Conservation (phyloP, 768 basidiomycete species). For the Mycena venus region DNA sequence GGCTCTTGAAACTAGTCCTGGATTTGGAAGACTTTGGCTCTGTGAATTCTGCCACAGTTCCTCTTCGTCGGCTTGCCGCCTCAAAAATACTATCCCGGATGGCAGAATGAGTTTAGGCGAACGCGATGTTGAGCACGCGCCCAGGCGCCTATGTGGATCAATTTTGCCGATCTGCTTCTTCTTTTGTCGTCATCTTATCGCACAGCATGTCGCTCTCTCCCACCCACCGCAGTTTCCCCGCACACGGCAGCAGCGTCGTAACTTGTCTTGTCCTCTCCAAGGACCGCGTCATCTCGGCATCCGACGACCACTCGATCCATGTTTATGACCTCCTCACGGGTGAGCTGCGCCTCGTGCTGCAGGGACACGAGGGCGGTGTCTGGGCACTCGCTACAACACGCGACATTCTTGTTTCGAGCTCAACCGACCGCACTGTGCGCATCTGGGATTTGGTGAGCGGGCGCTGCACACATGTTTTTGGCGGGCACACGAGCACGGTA, state of each 20-base stretch:
- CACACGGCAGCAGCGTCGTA: slow-evolving; percentile 91
- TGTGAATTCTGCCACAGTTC: too few species aligned
- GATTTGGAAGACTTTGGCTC: too few species aligned
- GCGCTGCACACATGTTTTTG: too few species aligned
- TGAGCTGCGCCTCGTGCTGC: slow-evolving; percentile 77
- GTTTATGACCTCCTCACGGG: slow-evolving; percentile 93
- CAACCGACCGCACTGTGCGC: slow-evolving; percentile 92
- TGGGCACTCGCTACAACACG: slow-evolving; percentile 97
- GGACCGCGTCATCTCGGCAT: slow-evolving; percentile 95
- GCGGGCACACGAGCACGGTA: slow-evolving; percentile 96
- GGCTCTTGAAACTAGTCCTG: too few species aligned
- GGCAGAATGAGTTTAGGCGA: too few species aligned
- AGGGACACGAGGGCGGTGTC: slow-evolving; percentile 95
- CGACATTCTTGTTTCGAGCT: slow-evolving; percentile 91
- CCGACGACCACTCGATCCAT: slow-evolving; percentile 96
- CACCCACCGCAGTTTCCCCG: slow-evolving; percentile 88
- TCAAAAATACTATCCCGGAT: too few species aligned
- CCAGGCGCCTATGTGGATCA: too few species aligned
- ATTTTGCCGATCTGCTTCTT: too few species aligned
- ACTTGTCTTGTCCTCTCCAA: slow-evolving; percentile 96
- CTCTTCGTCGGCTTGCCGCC: too few species aligned
- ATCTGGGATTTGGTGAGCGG: slow-evolving; percentile 90
- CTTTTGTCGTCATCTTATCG: too few species aligned
- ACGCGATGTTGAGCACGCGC: too few species aligned
- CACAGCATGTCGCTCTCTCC: too few species aligned